These are phyloP conservation scores for Plasmodium falciparum DNA, from an alignment of 169 alveolate species.

Conservation along the genomic window DNA sequence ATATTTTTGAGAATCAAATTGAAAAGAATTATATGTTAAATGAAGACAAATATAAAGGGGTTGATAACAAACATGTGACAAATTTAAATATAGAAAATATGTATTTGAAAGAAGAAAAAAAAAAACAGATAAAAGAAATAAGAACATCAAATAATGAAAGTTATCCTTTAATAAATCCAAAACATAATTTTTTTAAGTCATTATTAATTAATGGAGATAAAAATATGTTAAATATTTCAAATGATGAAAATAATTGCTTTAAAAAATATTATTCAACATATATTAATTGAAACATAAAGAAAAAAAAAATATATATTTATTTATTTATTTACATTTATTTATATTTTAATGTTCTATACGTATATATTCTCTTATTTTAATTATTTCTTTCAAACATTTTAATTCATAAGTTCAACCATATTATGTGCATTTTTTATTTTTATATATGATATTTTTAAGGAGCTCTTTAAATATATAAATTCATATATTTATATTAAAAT, in stretches of 20 bases:
- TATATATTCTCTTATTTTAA: no score
- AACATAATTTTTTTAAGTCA: conserved; percentile 7
- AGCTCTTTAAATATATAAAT: no score
- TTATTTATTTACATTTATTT: no score
- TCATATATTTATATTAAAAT: no score
- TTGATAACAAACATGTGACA: not conserved
- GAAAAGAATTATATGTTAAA: not conserved
- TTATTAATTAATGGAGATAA: not conserved
- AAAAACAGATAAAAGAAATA: not conserved
- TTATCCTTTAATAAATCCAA: not conserved
- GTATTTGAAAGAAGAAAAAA: conserved; percentile 4
- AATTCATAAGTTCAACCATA: no score
- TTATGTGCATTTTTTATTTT: no score
- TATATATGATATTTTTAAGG: no score
- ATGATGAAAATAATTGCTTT: not conserved
- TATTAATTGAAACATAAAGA: no score
- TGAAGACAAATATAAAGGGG: not conserved
- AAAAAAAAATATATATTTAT: no score
- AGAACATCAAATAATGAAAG: not conserved
- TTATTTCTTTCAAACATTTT: no score
- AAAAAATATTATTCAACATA: not conserved
- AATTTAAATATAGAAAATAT: conserved; percentile 23
- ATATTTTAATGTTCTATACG: no score
- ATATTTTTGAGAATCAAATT: not conserved
- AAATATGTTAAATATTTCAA: conserved; percentile 3